phyloP scores from a whole-genome alignment of 1,284 basidiomycete genomes.

The Papiliotrema laurentii region DNA sequence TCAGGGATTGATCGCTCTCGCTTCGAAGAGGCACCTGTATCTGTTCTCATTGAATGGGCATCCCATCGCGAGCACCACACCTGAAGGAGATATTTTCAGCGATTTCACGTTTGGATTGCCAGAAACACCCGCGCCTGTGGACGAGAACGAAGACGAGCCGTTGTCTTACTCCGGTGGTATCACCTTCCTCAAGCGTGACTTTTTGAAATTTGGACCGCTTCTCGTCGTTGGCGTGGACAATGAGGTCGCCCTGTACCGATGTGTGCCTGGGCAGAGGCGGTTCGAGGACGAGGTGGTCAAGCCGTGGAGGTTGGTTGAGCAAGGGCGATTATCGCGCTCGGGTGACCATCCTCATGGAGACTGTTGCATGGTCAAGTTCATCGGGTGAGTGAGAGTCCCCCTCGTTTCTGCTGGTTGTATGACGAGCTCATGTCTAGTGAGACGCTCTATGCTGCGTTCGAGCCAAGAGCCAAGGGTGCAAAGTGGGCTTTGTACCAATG shows the following conservation, averaged over 20 bases:
- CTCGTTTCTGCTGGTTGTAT: neutral
- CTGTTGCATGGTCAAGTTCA: slow-evolving; percentile 41
- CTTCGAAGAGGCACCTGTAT: slow-evolving; percentile 35
- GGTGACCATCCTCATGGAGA: slow-evolving; percentile 28
- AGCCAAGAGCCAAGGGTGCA: slow-evolving; percentile 12
- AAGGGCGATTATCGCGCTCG: slow-evolving; percentile 31
- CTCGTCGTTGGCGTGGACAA: slow-evolving; percentile 40
- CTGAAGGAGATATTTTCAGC: slow-evolving; percentile 17
- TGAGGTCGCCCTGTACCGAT: slow-evolving; percentile 33
- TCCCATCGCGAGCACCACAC: slow-evolving; percentile 35
- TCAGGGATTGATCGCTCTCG: slow-evolving; percentile 44
- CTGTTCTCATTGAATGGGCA: slow-evolving; percentile 47
- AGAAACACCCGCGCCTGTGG: slow-evolving; percentile 1
- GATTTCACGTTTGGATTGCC: slow-evolving; percentile 11
- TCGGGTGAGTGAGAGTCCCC: slow-evolving; percentile 34
- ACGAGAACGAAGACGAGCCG: slow-evolving; percentile 1
- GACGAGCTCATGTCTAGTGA: slow-evolving; percentile 26
- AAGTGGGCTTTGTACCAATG: slow-evolving; percentile 40
- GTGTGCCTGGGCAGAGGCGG: slow-evolving; percentile 26
- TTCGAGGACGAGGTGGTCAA: slow-evolving; percentile 28
- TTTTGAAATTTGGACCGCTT: slow-evolving; percentile 34
- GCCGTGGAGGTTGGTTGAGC: slow-evolving; percentile 41
- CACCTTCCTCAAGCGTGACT: slow-evolving; percentile 42
- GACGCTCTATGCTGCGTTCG: slow-evolving; percentile 43
- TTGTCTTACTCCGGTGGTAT: slow-evolving; percentile 41